Percentiles rank a stretch among this genome's conserved stretches.
Evolutionary conservation across 2,329 filamentous ascomycete species (phyloP).

Genomic region (Alternaria viburni): DNA sequence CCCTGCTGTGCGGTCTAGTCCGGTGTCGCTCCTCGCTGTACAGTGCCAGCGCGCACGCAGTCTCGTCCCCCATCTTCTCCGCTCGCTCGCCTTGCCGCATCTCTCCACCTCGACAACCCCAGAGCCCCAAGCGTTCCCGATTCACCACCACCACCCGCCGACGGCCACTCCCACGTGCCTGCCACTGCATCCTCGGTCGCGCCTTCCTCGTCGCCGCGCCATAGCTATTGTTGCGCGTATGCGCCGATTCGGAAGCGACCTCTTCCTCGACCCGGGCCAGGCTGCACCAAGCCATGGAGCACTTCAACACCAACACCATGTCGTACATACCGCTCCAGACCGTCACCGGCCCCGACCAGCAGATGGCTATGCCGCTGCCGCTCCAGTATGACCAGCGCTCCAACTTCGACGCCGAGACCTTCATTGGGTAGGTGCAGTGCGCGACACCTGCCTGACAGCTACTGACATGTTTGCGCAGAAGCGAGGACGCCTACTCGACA

Average conservation of each 20-base stretch:
- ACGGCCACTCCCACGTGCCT: slow-evolving; percentile 12
- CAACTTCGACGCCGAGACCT: slow-evolving; percentile 66
- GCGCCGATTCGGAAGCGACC: slow-evolving; percentile 27
- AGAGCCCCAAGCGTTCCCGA: slow-evolving; percentile 10
- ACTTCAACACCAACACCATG: slow-evolving; percentile 67
- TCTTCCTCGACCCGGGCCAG: slow-evolving; percentile 26
- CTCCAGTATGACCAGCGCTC: slow-evolving; percentile 63
- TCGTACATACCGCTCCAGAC: slow-evolving; percentile 65
- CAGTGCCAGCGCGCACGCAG: background rate
- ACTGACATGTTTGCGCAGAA: slow-evolving; percentile 49
- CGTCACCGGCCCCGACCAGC: slow-evolving; percentile 52
- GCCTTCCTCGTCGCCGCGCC: slow-evolving; percentile 7
- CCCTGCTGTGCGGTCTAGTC: background rate
- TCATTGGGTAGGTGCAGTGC: slow-evolving; percentile 59
- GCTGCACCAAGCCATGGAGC: slow-evolving; percentile 53
- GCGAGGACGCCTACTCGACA: slow-evolving; percentile 58
- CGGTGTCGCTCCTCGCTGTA: background rate
- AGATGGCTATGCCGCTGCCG: slow-evolving; percentile 51
- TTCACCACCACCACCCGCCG: slow-evolving; percentile 3
- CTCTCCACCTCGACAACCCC: slow-evolving; percentile 18
- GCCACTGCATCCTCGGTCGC: background rate
- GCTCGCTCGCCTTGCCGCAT: slow-evolving; percentile 7
- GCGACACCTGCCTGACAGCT: slow-evolving; percentile 8
- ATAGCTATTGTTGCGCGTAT: slow-evolving; percentile 34
- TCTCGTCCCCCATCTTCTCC: slow-evolving; percentile 8